Percentiles rank a stretch among this genome's conserved stretches.
Conservation (phyloP, 352 stramenopile species). For the Globisporangium ultimum region DNA sequence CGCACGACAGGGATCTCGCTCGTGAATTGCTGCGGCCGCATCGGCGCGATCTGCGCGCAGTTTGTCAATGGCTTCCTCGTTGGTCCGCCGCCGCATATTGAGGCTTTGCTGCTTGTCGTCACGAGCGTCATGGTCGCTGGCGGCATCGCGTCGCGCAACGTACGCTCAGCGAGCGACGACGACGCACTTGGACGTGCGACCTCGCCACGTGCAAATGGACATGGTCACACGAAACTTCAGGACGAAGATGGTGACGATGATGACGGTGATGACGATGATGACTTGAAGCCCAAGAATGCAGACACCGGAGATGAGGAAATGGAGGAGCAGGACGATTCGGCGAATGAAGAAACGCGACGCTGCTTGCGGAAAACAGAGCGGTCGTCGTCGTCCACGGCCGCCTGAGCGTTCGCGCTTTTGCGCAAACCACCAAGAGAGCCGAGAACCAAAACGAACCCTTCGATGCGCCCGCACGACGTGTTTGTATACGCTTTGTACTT, state of each 20-base stretch:
- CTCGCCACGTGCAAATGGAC: neutral
- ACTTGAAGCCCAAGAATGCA: too few relatives aligned
- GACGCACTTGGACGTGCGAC: constrained; percentile 18
- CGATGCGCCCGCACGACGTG: too few relatives aligned
- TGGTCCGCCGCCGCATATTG: constrained; percentile 66
- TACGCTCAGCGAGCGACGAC: constrained; percentile 24
- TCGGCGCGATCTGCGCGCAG: constrained; percentile 90
- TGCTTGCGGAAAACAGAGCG: too few relatives aligned
- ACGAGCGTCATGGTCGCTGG: constrained; percentile 69
- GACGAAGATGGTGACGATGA: neutral
- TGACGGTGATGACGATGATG: too few relatives aligned
- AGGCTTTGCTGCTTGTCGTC: constrained; percentile 76
- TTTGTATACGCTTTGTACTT: too few relatives aligned
- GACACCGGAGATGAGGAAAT: too few relatives aligned
- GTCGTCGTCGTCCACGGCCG: too few relatives aligned
- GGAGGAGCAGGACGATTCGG: too few relatives aligned
- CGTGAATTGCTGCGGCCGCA: constrained; percentile 82
- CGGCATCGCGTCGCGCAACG: constrained; percentile 38
- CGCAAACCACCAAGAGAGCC: too few relatives aligned
- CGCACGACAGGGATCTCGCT: constrained; percentile 88
- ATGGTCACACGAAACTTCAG: constrained; percentile 3
- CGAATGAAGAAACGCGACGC: too few relatives aligned
- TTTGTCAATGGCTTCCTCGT: constrained; percentile 90
- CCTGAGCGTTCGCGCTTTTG: too few relatives aligned
- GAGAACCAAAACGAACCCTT: too few relatives aligned